These are phyloP conservation scores for Cladosporium oxysporum DNA, from an alignment of 2,329 filamentous ascomycete genomes.

Conservation along the genomic window DNA sequence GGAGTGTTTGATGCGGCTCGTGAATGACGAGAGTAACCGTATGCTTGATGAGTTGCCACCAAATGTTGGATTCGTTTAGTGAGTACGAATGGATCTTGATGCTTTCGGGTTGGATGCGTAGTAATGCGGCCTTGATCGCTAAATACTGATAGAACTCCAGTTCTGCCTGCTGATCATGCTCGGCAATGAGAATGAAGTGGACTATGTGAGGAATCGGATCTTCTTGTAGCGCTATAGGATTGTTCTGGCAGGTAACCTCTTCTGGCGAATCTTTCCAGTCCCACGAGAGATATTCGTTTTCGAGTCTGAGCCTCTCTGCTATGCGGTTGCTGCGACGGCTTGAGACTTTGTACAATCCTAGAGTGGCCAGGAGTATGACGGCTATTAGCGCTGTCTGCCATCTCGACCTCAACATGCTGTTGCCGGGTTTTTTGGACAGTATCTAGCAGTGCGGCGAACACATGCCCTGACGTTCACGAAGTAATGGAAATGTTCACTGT, in stretches of 20 bases:
- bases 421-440: neutral
- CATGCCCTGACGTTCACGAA: neutral
- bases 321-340: neutral
- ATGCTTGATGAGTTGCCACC: constrained; percentile 18
- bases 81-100: constrained; percentile 22
- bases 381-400: neutral
- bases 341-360: neutral
- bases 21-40: constrained; percentile 17
- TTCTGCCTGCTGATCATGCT: constrained; percentile 18
- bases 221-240: neutral
- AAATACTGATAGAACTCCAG: constrained; percentile 22
- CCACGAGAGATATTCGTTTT: constrained; percentile 7
- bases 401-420: constrained; percentile 4
- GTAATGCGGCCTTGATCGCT: constrained; percentile 23
- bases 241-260: neutral
- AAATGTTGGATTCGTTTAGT: constrained; percentile 1
- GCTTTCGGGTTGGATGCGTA: constrained; percentile 19
- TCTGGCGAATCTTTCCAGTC: constrained; percentile 7
- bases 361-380: neutral
- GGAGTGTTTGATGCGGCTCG: neutral
- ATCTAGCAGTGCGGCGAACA: neutral
- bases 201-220: constrained; percentile 18
- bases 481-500: neutral
- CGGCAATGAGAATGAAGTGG: constrained; percentile 24
- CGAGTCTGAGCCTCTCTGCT: constrained; percentile 2